These are phyloP conservation scores for Mucor irregularis DNA, from an alignment of 371 early-diverging fungal species.

Conservation along the genomic window DNA sequence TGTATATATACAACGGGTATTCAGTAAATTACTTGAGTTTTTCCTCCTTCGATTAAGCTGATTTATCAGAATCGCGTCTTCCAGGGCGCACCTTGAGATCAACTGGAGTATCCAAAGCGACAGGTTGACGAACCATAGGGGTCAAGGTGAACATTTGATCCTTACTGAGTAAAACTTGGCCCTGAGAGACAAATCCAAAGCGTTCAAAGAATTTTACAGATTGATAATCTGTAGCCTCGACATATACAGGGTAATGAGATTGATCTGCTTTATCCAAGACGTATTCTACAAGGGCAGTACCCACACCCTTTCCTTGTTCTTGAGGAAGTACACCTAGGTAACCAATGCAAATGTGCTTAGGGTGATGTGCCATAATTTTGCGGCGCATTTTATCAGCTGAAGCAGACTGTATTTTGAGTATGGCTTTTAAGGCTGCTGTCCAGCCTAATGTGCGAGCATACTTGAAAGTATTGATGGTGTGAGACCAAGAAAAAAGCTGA, in stretches of 20 bases:
- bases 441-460: conserved; percentile 33
- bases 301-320: conserved; percentile 46
- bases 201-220: conserved; percentile 67
- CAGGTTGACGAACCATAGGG: conserved; percentile 40
- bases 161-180: conserved; percentile 13
- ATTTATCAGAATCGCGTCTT: conserved; percentile 26
- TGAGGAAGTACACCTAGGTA: conserved; percentile 47
- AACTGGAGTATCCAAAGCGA: conserved; percentile 12
- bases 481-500: conserved; percentile 28
- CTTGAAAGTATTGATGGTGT: conserved; percentile 27
- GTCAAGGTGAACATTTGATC: conserved; percentile 12
- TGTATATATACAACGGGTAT: no score
- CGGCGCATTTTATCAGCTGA: conserved; percentile 34
- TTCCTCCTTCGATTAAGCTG: no score
- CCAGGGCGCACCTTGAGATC: conserved; percentile 42
- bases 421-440: conserved; percentile 23
- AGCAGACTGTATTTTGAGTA: conserved; percentile 27
- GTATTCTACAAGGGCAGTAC: conserved; percentile 34
- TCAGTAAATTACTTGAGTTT: no score
- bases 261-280: conserved; percentile 62
- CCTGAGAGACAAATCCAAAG: conserved; percentile 34
- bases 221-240: conserved; percentile 82
- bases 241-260: conserved; percentile 85
- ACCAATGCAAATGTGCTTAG: conserved; percentile 29
- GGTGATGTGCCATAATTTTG: conserved; percentile 28